Evolutionary conservation across 768 basidiomycete genomes (phyloP).

Genomic region (Lactifluus pinguis): DNA sequence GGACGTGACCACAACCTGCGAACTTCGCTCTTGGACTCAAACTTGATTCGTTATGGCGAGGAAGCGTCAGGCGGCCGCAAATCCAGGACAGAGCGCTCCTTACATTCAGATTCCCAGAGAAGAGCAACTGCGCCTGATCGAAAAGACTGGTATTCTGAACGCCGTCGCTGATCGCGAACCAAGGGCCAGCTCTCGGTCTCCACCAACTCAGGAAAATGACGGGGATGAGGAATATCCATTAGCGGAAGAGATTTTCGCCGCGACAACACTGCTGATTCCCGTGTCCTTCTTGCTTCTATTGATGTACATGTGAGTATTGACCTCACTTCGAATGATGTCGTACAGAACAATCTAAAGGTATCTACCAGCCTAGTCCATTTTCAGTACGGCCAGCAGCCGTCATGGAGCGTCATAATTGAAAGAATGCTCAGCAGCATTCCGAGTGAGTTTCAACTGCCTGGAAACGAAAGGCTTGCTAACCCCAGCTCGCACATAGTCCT

Average conservation of each 20-base stretch:
- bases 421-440: slow-evolving; percentile 60
- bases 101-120: slow-evolving; percentile 13
- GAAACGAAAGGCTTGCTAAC: background rate
- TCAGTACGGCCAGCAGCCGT: slow-evolving; percentile 62
- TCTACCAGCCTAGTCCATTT: slow-evolving; percentile 57
- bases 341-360: background rate
- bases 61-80: background rate
- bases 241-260: slow-evolving; percentile 62
- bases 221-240: slow-evolving; percentile 36
- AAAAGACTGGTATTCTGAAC: slow-evolving; percentile 32
- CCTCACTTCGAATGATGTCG: background rate
- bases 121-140: slow-evolving; percentile 17
- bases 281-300: slow-evolving; percentile 64
- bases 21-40: no score
- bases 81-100: background rate
- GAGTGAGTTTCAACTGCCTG: slow-evolving; percentile 38
- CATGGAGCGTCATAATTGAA: slow-evolving; percentile 39
- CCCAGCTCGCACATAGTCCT: slow-evolving; percentile 40
- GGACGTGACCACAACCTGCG: background rate
- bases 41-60: slow-evolving; percentile 5
- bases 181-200: background rate
- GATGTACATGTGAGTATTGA: slow-evolving; percentile 73
- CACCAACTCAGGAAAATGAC: slow-evolving; percentile 1
- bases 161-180: slow-evolving; percentile 20
- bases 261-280: slow-evolving; percentile 58